A percentile compares a stretch with the other conserved stretches of the same genome.
Evolutionary conservation across 148 eudicot genomes (phyloP).

Genomic region (Rhododendron williamsianum): DNA sequence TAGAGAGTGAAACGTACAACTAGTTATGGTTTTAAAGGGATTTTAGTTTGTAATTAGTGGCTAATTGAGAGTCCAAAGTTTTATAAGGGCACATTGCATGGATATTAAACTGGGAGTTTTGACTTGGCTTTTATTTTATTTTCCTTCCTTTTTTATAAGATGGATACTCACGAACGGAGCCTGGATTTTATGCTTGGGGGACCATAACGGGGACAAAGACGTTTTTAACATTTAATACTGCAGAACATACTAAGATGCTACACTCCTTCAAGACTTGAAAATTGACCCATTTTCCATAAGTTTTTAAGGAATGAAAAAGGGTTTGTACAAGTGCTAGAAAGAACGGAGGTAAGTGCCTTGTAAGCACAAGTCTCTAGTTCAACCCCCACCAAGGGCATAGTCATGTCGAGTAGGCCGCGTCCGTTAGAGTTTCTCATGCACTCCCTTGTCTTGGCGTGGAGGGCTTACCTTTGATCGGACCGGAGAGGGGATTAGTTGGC

Average conservation of each 20-base stretch:
- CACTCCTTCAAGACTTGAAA: neutral
- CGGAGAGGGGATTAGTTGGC: neutral
- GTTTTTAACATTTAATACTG: neutral
- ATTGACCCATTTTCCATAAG: neutral
- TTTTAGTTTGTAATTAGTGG: neutral
- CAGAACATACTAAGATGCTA: neutral
- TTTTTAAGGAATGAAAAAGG: neutral
- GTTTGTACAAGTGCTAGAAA: neutral
- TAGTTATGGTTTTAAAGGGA: neutral
- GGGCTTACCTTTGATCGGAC: neutral
- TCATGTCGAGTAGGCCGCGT: neutral
- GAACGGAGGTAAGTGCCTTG: neutral
- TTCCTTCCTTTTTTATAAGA: neutral
- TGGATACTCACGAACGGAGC: neutral
- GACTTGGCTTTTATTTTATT: neutral
- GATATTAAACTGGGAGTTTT: neutral
- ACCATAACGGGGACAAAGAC: neutral
- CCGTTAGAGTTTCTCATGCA: neutral
- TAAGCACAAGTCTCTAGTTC: neutral
- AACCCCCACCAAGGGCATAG: neutral
- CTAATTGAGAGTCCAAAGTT: neutral
- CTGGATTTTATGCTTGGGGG: neutral
- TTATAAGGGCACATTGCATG: neutral
- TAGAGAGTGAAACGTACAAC: neutral
- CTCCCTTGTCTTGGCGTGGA: neutral